phyloP scores from a whole-genome alignment of 2,329 filamentous ascomycete genomes.

The Hypoxylon sp. region DNA sequence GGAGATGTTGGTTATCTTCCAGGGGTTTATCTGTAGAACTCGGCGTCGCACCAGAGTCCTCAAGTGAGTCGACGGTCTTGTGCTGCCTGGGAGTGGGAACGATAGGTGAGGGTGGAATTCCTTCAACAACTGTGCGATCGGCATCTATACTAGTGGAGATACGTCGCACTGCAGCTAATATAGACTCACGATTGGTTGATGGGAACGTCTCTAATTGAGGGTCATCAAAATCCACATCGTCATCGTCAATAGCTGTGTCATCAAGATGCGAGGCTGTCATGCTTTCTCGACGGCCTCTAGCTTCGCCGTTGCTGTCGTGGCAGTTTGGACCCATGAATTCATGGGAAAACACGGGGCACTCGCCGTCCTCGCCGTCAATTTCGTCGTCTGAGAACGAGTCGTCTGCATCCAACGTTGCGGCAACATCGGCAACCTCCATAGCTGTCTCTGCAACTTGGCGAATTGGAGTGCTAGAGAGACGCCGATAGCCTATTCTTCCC shows the following conservation, averaged over 20 bases:
- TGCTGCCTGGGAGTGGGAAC: constrained; percentile 15
- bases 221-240: constrained; percentile 49
- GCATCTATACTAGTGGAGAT: constrained; percentile 51
- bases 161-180: constrained; percentile 53
- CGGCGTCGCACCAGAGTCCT: constrained; percentile 4
- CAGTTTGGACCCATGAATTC: constrained; percentile 46
- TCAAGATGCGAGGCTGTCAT: constrained; percentile 13
- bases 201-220: constrained; percentile 53
- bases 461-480: constrained; percentile 58
- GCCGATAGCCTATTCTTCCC: constrained; percentile 53
- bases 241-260: constrained; percentile 28
- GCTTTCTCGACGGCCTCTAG: constrained; percentile 11
- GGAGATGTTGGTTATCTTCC: constrained; percentile 17
- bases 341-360: constrained; percentile 49
- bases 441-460: constrained; percentile 60
- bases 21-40: constrained; percentile 5
- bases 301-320: constrained; percentile 24
- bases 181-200: constrained; percentile 51
- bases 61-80: not conserved
- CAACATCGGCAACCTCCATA: constrained; percentile 62
- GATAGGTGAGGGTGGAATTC: constrained; percentile 40
- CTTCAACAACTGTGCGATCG: constrained; percentile 48
- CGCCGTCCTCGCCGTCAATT: constrained; percentile 19
- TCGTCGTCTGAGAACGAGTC: constrained; percentile 30
- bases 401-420: constrained; percentile 56